Base-by-base conservation (phyloP, 2,329 filamentous ascomycete species). In the Xylaria sp. region DNA sequence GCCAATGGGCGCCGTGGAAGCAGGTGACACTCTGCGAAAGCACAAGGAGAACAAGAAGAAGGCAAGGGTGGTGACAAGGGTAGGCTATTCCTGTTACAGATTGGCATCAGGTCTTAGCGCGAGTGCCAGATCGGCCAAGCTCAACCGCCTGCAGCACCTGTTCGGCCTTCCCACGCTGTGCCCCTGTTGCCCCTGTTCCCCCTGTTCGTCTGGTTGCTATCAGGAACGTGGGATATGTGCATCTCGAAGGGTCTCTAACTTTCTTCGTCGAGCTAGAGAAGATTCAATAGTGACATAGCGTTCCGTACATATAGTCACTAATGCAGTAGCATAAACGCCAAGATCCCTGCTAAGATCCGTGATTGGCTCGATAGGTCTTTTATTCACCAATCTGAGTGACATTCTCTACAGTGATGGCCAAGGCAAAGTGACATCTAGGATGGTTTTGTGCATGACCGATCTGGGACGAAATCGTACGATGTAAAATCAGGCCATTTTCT, bases 1-100 rank as follows among this genome's bases (percentile, higher is more conserved):
- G 63, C 75, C 76, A 77, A 77, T 77, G 59, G 57, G 61, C 68
- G 58, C 17, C 31, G 20, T 33, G 17, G 17, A 58, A 68, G 51
- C 44, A 63, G 63, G 75, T 76, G 75, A 74, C 66, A 72, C 67
- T 40, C 40, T 48, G 58, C 40, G 49, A 61, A 56, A 49, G 62
- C 49, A 23, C 65, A 63, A 36, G 59, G 54, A 28, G 44, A 40
- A 61, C 62, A 6, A 65, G 51, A 59, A 46, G 44, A 23, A 17
- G 28, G 51, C 66, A 54, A 36, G 66, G 66, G 58, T 28, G 17
- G 7, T 15, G 51, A 61, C 60, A 23, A 66, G 56, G 66, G 57
- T 57, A n/a, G 2, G 38, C 67, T 10, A 56, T 64, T 56, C 57
- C 66, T 63, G 68, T 69, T 72, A 68, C 66, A 71, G 63, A 67